phyloP scores from a whole-genome alignment of 441 rosid species.

The Rhodomyrtus psidioides region DNA sequence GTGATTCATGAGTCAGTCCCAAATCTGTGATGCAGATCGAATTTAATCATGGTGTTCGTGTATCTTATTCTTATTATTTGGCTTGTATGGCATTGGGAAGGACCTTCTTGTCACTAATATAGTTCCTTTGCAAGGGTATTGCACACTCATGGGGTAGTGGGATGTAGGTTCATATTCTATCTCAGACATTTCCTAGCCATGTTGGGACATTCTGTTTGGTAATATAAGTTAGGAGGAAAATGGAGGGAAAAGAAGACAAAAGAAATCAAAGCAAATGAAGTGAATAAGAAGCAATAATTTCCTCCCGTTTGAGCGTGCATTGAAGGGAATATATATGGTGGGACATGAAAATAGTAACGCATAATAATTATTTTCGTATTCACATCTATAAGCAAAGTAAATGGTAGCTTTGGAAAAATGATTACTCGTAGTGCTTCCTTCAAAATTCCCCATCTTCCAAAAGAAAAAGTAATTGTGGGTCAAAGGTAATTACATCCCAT shows the following conservation, averaged over 20 bases:
- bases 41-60: background rate
- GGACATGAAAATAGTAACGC: background rate
- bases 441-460: background rate
- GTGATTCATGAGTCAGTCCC: background rate
- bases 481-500: background rate
- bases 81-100: background rate
- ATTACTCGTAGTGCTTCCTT: background rate
- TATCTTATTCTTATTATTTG: background rate
- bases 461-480: background rate
- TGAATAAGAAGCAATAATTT: background rate
- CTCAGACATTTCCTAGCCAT: background rate
- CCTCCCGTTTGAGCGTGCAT: background rate
- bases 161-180: background rate
- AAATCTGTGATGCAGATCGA: background rate
- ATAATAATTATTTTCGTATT: background rate
- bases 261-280: background rate
- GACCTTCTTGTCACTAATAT: background rate
- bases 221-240: background rate
- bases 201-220: background rate
- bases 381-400: background rate
- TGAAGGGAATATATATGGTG: background rate
- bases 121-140: background rate
- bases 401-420: background rate
- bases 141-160: background rate
- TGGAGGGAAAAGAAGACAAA: background rate